These are phyloP conservation scores for Leucocoprinus birnbaumii DNA, from an alignment of 768 basidiomycete species.

Conservation along the genomic window DNA sequence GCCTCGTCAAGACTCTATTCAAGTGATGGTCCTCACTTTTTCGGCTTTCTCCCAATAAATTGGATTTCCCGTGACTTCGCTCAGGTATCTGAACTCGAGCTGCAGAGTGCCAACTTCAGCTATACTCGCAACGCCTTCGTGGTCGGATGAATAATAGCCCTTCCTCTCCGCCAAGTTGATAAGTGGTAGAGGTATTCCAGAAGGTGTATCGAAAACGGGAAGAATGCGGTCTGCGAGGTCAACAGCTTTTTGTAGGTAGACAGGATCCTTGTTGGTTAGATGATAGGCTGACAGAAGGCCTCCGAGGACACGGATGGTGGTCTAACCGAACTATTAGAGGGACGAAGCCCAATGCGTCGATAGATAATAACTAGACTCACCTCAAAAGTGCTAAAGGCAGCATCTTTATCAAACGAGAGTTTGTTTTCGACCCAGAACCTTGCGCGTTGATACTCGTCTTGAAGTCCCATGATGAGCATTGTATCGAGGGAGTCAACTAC, in stretches of 20 bases:
- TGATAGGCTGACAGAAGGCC: conserved; percentile 87
- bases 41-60: conserved; percentile 83
- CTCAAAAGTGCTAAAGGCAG: conserved; percentile 86
- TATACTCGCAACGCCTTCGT: conserved; percentile 64
- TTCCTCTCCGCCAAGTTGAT: conserved; percentile 66
- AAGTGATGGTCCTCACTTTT: conserved; percentile 39
- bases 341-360: too few relatives aligned
- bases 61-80: conserved; percentile 70
- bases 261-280: conserved; percentile 60
- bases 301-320: conserved; percentile 89
- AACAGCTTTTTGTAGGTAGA: conserved; percentile 73
- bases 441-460: conserved; percentile 76
- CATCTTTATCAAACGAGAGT: conserved; percentile 76
- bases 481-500: conserved; percentile 88
- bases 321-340: conserved; percentile 59
- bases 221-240: conserved; percentile 88
- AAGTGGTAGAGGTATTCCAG: conserved; percentile 77
- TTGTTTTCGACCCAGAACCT: conserved; percentile 71
- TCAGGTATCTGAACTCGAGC: conserved; percentile 89
- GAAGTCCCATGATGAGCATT: conserved; percentile 81
- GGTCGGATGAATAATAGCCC: conserved; percentile 60
- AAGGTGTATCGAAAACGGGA: conserved; percentile 76
- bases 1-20: neutral
- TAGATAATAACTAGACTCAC: conserved; percentile 45
- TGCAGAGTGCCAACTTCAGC: conserved; percentile 90